Evolutionary conservation across 768 basidiomycete genomes (phyloP).

Genomic region (Hygrophoropsis aurantiaca): DNA sequence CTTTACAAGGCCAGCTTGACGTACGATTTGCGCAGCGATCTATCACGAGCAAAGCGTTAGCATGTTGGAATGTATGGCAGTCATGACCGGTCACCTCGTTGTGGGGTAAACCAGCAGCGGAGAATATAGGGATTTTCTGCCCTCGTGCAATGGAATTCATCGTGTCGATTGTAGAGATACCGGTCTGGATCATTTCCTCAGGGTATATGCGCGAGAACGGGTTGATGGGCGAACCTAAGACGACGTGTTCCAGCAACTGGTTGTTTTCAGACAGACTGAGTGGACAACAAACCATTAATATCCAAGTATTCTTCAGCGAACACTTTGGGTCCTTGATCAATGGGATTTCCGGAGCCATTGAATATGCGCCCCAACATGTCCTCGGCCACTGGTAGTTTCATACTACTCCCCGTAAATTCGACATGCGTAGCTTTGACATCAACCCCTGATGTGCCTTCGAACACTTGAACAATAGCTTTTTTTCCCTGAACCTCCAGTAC

Average conservation of each 20-base stretch:
- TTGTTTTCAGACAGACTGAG: slow-evolving; percentile 1
- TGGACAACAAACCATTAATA: slow-evolving; percentile 79
- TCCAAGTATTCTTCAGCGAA: slow-evolving; percentile 99
- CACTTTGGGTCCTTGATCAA: slow-evolving; percentile 98
- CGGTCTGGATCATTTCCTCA: slow-evolving; percentile 99
- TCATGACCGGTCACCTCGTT: slow-evolving; percentile 68
- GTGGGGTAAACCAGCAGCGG: slow-evolving; percentile 96
- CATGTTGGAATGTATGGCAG: no score
- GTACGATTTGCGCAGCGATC: slow-evolving; percentile 99
- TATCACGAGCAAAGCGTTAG: slow-evolving; percentile 28
- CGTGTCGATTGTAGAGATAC: slow-evolving; percentile 96
- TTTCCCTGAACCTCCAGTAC: slow-evolving; percentile 98
- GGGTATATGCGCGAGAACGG: slow-evolving; percentile 98
- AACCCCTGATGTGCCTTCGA: slow-evolving; percentile 96
- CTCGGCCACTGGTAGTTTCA: slow-evolving; percentile 98
- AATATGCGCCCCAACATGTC: slow-evolving; percentile 99
- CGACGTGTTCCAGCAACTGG: slow-evolving; percentile 14
- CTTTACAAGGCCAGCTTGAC: slow-evolving; percentile 97
- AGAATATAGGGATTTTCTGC: slow-evolving; percentile 99
- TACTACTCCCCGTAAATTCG: slow-evolving; percentile 96
- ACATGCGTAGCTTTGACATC: slow-evolving; percentile 98
- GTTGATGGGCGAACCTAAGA: slow-evolving; percentile 92
- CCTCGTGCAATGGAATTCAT: slow-evolving; percentile 99
- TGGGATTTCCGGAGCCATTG: slow-evolving; percentile 97
- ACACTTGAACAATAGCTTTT: slow-evolving; percentile 99